Conservation (phyloP, 768 basidiomycete genomes). For the Inosperma sp. region DNA sequence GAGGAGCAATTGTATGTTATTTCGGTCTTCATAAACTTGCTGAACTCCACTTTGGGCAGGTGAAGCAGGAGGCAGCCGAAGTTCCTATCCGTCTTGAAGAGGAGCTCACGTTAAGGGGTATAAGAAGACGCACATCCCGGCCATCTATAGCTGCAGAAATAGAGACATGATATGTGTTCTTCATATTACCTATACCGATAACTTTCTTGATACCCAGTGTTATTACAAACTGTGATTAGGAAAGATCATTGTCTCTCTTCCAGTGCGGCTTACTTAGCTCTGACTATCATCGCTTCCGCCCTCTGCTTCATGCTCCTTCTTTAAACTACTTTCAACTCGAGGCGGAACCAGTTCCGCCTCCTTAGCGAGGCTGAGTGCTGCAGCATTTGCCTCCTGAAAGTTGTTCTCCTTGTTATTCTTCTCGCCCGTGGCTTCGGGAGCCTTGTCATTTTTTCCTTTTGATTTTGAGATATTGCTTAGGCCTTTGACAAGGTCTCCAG, state of each 20-base stretch:
- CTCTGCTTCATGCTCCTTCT: too few relatives aligned
- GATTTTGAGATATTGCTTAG: slow-evolving; percentile 24
- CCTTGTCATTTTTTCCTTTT: not conserved
- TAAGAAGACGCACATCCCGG: slow-evolving; percentile 47
- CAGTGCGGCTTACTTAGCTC: too few relatives aligned
- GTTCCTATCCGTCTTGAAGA: slow-evolving; percentile 29
- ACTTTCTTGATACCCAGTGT: not conserved
- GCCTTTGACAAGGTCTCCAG: slow-evolving; percentile 67
- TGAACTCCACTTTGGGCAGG: slow-evolving; percentile 13
- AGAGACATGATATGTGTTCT: slow-evolving; percentile 19
- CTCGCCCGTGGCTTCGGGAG: not conserved
- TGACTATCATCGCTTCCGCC: too few relatives aligned
- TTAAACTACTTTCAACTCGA: too few relatives aligned
- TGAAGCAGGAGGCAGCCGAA: slow-evolving; percentile 30
- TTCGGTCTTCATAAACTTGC: not conserved
- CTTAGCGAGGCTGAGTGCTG: not conserved
- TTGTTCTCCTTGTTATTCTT: not conserved
- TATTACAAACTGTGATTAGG: not conserved
- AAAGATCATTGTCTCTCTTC: too few relatives aligned
- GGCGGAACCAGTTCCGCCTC: not conserved
- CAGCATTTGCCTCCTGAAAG: not conserved
- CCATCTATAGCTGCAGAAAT: slow-evolving; percentile 31
- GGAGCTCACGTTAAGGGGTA: slow-evolving; percentile 24
- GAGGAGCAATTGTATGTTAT: not conserved
- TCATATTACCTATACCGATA: not conserved